Evolutionary conservation across 306 rosid species (phyloP).

Genomic region (Gastrolobium bilobum): DNA sequence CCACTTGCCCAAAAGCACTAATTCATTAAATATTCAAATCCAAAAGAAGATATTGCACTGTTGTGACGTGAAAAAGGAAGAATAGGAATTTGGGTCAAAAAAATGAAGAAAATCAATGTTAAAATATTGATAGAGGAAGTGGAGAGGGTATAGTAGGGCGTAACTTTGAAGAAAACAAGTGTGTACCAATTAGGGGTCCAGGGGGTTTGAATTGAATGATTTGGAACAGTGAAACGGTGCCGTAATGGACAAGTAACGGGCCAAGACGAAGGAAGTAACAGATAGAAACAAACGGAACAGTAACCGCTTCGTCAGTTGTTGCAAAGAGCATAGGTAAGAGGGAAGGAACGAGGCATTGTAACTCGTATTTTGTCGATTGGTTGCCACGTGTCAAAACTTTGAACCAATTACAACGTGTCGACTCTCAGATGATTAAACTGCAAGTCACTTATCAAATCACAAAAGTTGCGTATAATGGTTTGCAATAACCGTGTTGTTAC

Average conservation of each 20-base stretch:
- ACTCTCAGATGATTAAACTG: not conserved
- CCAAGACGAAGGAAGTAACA: not conserved
- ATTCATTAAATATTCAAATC: conserved; percentile 25
- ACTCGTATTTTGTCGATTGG: not conserved
- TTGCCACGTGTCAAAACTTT: not conserved
- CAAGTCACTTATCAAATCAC: no score
- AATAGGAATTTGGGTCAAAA: conserved; percentile 18
- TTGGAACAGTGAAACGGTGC: conserved; percentile 36
- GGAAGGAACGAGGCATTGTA: not conserved
- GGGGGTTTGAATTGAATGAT: not conserved
- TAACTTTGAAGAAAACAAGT: not conserved
- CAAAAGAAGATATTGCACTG: not conserved
- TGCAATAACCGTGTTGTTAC: no score
- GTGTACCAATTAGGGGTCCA: conserved; percentile 33
- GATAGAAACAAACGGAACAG: not conserved
- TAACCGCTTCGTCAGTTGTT: not conserved
- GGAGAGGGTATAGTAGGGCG: not conserved
- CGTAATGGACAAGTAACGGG: conserved; percentile 21
- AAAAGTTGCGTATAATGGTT: no score
- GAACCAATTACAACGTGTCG: not conserved
- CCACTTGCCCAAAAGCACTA: not conserved
- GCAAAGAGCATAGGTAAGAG: not conserved
- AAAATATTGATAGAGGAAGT: not conserved
- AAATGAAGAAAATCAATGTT: not conserved
- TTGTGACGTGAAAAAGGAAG: not conserved